Percentiles rank a stretch among this genome's conserved stretches.
phyloP scores from a whole-genome alignment of 371 early-diverging fungal genomes.

The Massospora cicadina region DNA sequence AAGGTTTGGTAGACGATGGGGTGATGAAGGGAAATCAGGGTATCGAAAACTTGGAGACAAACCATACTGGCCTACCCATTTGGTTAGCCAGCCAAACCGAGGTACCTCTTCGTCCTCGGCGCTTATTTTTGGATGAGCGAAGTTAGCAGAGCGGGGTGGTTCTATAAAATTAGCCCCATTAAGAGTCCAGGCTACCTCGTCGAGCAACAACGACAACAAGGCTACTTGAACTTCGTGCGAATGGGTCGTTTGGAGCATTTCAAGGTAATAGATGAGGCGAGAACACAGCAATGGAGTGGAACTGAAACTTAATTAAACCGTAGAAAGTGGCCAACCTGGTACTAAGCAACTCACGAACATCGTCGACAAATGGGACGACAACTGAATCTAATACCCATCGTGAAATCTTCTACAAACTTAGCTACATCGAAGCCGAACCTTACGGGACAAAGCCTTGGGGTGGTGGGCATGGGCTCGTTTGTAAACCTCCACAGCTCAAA shows the following conservation, averaged over 20 bases:
- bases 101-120: neutral
- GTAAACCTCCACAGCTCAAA: constrained; percentile 10
- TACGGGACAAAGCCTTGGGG: neutral
- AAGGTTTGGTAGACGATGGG: neutral
- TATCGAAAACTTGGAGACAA: neutral
- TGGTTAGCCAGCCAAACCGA: neutral
- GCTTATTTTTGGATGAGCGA: no score
- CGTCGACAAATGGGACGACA: neutral
- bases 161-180: no score
- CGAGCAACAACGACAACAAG: neutral
- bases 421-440: no score
- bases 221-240: neutral
- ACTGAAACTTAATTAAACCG: neutral
- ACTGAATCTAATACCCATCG: neutral
- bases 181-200: no score
- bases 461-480: neutral
- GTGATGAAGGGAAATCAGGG: neutral
- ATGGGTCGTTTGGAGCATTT: neutral
- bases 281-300: neutral
- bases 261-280: neutral
- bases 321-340: neutral
- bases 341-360: neutral
- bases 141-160: no score
- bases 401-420: neutral
- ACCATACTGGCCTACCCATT: neutral